These are phyloP conservation scores for Phylloporus arenicola DNA, from an alignment of 768 basidiomycete species.

Conservation along the genomic window DNA sequence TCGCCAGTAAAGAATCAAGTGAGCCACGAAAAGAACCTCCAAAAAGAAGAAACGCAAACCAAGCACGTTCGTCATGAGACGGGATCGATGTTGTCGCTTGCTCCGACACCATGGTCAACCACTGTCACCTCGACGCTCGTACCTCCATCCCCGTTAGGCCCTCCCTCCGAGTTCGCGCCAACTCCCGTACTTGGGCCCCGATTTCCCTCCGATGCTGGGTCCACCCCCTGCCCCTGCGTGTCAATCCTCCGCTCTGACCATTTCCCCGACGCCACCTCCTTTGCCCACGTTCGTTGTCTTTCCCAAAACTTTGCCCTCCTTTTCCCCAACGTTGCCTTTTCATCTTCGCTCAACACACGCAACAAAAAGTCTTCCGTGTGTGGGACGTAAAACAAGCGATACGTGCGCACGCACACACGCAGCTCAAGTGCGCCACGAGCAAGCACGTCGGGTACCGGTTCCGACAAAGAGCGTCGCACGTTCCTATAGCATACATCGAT, in stretches of 20 bases:
- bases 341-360: slow-evolving; percentile 5
- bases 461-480: slow-evolving; percentile 7
- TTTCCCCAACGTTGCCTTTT: neutral
- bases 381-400: slow-evolving; percentile 24
- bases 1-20: neutral
- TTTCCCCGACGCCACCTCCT: slow-evolving; percentile 8
- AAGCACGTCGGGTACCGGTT: slow-evolving; percentile 40
- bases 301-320: slow-evolving; percentile 4
- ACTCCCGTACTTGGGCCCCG: neutral
- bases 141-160: neutral
- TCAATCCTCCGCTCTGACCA: slow-evolving; percentile 7
- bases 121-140: neutral
- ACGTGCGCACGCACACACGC: slow-evolving; percentile 66
- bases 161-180: neutral
- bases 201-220: neutral
- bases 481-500: slow-evolving; percentile 15
- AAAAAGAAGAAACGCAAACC: neutral
- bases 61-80: slow-evolving; percentile 7
- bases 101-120: neutral
- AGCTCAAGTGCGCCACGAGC: slow-evolving; percentile 67
- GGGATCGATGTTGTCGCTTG: neutral
- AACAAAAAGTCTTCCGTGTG: slow-evolving; percentile 24
- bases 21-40: neutral
- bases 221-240: neutral
- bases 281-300: slow-evolving; percentile 13